These are phyloP conservation scores for Boletellus ananas DNA, from an alignment of 768 basidiomycete genomes.

Conservation along the genomic window DNA sequence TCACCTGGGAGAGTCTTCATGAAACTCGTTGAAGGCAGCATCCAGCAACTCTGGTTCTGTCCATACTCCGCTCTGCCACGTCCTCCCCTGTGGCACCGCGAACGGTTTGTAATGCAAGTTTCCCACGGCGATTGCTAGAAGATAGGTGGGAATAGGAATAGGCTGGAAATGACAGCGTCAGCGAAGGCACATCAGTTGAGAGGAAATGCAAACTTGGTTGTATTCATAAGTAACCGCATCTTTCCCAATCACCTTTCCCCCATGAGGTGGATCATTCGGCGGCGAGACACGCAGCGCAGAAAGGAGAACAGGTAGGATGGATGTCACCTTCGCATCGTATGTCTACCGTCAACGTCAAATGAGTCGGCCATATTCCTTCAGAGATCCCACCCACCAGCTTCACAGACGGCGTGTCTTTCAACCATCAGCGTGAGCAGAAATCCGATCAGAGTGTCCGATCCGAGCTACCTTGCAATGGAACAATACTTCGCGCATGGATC, in stretches of 20 bases:
- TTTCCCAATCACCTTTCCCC: slow-evolving; percentile 68
- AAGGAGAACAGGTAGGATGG: slow-evolving; percentile 81
- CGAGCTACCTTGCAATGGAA: slow-evolving; percentile 68
- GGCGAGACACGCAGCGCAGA: slow-evolving; percentile 82
- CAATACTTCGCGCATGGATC: slow-evolving; percentile 78
- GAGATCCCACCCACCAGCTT: slow-evolving; percentile 61
- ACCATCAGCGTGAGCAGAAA: not conserved
- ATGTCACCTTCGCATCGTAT: slow-evolving; percentile 77
- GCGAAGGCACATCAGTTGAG: not conserved
- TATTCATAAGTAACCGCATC: slow-evolving; percentile 75
- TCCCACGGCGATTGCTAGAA: slow-evolving; percentile 89
- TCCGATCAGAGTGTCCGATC: not conserved
- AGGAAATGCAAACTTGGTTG: slow-evolving; percentile 54
- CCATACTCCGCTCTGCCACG: slow-evolving; percentile 89
- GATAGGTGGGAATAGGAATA: slow-evolving; percentile 83
- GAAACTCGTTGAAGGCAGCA: slow-evolving; percentile 81
- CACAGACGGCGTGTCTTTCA: slow-evolving; percentile 75
- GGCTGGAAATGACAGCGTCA: slow-evolving; percentile 42
- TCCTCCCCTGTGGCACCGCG: slow-evolving; percentile 50
- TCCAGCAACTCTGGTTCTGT: slow-evolving; percentile 83
- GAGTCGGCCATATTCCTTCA: not conserved
- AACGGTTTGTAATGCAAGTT: slow-evolving; percentile 75
- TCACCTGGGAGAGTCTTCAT: slow-evolving; percentile 76
- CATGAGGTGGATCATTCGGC: slow-evolving; percentile 65
- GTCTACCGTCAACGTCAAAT: no score